A percentile compares a stretch with the other conserved stretches of the same genome.
These are phyloP conservation scores for Yamadazyma dendronema DNA, from an alignment of 1,139 yeast genomes.

Conservation along the genomic window DNA sequence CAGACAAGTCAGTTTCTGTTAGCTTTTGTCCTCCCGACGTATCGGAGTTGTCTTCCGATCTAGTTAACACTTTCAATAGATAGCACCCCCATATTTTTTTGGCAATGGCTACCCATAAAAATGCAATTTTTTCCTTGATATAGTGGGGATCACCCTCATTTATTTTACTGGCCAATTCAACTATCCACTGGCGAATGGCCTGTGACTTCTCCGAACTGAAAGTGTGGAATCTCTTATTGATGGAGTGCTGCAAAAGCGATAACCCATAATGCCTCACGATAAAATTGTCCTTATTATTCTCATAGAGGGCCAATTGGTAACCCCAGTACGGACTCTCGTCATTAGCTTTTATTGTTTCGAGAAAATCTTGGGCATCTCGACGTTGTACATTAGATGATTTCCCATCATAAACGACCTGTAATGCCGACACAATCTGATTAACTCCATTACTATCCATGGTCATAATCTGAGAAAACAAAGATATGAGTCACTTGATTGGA, in stretches of 20 bases:
- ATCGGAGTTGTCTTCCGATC: constrained; percentile 6
- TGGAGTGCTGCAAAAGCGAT: constrained; percentile 72
- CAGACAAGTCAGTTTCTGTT: constrained; percentile 43
- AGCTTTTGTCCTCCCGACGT: constrained; percentile 8
- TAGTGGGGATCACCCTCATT: constrained; percentile 78
- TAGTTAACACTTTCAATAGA: constrained; percentile 25
- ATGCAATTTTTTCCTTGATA: constrained; percentile 84
- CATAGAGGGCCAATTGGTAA: constrained; percentile 69
- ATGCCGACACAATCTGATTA: constrained; percentile 69
- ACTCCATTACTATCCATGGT: constrained; percentile 67
- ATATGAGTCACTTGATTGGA: too few relatives aligned
- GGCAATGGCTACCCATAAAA: constrained; percentile 90
- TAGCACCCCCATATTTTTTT: constrained; percentile 86
- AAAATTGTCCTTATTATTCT: constrained; percentile 58
- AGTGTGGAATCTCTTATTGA: constrained; percentile 53
- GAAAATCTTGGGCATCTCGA: constrained; percentile 66
- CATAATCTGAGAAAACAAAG: constrained; percentile 11
- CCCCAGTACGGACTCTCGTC: constrained; percentile 94
- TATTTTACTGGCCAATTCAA: constrained; percentile 67
- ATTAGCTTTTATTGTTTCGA: constrained; percentile 72
- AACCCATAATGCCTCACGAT: constrained; percentile 90
- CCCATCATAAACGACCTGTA: constrained; percentile 76
- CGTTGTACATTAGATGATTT: constrained; percentile 63
- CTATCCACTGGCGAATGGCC: constrained; percentile 80
- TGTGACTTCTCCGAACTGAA: constrained; percentile 61